phyloP scores from a whole-genome alignment of 345 rosid genomes.

The Trapa bicornis region DNA sequence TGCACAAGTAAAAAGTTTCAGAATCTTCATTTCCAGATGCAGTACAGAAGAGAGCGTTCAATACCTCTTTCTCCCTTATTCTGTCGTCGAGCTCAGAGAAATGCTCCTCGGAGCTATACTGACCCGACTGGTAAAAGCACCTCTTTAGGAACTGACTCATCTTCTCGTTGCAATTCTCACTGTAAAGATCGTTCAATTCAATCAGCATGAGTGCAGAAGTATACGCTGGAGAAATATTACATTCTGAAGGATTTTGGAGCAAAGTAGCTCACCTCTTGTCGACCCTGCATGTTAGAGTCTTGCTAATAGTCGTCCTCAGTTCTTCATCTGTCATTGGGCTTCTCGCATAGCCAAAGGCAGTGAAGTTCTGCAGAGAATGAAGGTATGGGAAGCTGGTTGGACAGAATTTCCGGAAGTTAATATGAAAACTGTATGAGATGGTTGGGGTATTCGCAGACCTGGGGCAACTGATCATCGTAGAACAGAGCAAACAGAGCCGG shows the following conservation, averaged over 20 bases:
- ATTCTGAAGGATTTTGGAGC: neutral
- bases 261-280: constrained; percentile 24
- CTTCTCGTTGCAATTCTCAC: constrained; percentile 33
- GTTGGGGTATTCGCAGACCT: constrained; percentile 11
- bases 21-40: neutral
- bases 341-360: constrained; percentile 38
- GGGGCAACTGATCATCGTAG: constrained; percentile 16
- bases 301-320: constrained; percentile 30
- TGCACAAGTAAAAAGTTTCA: neutral
- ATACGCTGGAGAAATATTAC: neutral
- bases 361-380: constrained; percentile 20
- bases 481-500: constrained; percentile 26
- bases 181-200: constrained; percentile 5
- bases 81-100: constrained; percentile 26
- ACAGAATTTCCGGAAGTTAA: neutral
- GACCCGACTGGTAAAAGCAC: constrained; percentile 41
- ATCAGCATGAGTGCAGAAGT: neutral
- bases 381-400: neutral
- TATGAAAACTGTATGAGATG: neutral
- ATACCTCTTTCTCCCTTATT: constrained; percentile 39
- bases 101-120: constrained; percentile 36
- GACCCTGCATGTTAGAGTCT: constrained; percentile 37
- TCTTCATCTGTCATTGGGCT: constrained; percentile 31
- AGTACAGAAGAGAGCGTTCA: neutral
- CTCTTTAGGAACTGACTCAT: constrained; percentile 29